Evolutionary conservation across 768 basidiomycete genomes (phyloP).

Genomic region (Kondoa malvinella): DNA sequence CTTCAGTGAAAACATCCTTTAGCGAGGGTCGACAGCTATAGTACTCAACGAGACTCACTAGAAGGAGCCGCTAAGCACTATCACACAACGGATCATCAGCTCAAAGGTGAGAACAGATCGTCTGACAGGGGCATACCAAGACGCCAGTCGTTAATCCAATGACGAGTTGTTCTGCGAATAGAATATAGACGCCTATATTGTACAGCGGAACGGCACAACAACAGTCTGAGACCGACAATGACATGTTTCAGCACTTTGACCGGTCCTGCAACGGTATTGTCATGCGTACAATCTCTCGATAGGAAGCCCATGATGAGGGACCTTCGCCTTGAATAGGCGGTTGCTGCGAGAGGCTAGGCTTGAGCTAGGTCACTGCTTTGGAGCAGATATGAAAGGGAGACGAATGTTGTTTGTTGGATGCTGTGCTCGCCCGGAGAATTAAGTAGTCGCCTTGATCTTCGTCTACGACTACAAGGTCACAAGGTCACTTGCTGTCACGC

Average conservation of each 20-base stretch:
- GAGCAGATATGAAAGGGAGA: too few relatives aligned
- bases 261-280: background rate
- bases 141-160: constrained; percentile 51
- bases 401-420: too few relatives aligned
- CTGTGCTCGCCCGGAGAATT: too few relatives aligned
- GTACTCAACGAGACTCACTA: constrained; percentile 41
- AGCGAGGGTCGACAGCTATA: background rate
- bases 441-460: too few relatives aligned
- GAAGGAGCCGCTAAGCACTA: constrained; percentile 51
- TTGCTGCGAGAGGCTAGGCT: too few relatives aligned
- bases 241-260: background rate
- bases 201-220: constrained; percentile 57
- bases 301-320: background rate
- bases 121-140: constrained; percentile 30
- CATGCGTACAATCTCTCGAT: background rate
- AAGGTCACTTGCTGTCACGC: too few relatives aligned
- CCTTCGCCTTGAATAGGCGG: too few relatives aligned
- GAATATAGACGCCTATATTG: constrained; percentile 74
- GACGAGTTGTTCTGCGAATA: constrained; percentile 56
- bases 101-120: background rate
- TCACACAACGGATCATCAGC: background rate
- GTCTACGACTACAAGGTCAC: too few relatives aligned
- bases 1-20: background rate
- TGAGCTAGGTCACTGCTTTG: too few relatives aligned
- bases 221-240: background rate